These are phyloP conservation scores for Neofusicoccum sp. DNA, from an alignment of 2,329 filamentous ascomycete genomes.

Conservation along the genomic window DNA sequence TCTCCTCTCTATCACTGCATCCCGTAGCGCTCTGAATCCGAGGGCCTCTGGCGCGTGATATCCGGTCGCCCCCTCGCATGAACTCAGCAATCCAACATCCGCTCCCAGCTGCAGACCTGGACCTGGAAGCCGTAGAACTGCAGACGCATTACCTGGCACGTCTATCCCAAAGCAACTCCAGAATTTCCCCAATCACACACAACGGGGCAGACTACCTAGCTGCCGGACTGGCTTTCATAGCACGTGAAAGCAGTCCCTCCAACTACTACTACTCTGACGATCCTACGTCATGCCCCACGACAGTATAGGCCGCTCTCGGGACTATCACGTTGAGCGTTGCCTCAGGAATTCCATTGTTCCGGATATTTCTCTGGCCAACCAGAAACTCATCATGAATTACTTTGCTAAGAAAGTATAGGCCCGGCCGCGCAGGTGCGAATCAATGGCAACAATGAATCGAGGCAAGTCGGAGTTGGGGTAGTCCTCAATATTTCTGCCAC, in stretches of 20 bases:
- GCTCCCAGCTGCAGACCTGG: slow-evolving; percentile 62
- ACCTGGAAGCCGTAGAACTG: slow-evolving; percentile 62
- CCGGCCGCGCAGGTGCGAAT: too few relatives aligned
- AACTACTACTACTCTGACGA: not conserved
- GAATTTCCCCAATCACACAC: slow-evolving; percentile 43
- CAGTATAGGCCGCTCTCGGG: slow-evolving; percentile 65
- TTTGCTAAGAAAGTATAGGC: slow-evolving; percentile 69
- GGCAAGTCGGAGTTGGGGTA: too few relatives aligned
- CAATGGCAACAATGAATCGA: too few relatives aligned
- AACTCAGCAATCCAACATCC: slow-evolving; percentile 64
- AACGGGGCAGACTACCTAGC: slow-evolving; percentile 62
- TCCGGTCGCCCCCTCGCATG: slow-evolving; percentile 60
- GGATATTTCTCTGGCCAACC: slow-evolving; percentile 60
- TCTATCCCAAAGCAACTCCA: slow-evolving; percentile 56
- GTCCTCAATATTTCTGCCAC: too few relatives aligned
- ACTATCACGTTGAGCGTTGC: slow-evolving; percentile 65
- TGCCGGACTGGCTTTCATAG: slow-evolving; percentile 62
- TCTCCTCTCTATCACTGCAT: not conserved
- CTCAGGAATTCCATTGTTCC: slow-evolving; percentile 62
- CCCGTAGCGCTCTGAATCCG: not conserved
- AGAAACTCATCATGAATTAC: slow-evolving; percentile 78
- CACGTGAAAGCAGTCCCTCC: slow-evolving; percentile 54
- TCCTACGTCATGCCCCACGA: slow-evolving; percentile 56
- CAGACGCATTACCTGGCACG: slow-evolving; percentile 63
- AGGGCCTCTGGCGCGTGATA: slow-evolving; percentile 47